A percentile compares a stretch with the other conserved stretches of the same genome.
These are phyloP conservation scores for Cymbopogon citratus DNA, from an alignment of 176 grass and related monocot genomes.

Conservation along the genomic window DNA sequence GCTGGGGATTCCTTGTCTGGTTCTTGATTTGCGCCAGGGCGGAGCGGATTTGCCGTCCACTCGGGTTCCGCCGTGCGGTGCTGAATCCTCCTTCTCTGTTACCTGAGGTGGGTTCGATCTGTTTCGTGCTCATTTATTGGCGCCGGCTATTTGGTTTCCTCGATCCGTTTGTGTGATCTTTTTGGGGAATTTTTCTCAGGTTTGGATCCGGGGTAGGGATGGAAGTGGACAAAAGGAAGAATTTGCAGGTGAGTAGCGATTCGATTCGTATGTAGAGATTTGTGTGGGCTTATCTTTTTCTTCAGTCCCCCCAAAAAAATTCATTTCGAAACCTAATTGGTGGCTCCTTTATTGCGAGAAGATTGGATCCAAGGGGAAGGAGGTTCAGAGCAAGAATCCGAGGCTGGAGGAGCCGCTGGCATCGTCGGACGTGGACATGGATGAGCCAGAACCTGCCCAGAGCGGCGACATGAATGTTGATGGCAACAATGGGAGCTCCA, in stretches of 20 bases:
- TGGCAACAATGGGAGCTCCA: conserved; percentile 48
- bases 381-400: conserved; percentile 39
- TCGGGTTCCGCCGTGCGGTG: neutral
- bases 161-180: conserved; percentile 20
- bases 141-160: neutral
- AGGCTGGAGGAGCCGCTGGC: conserved; percentile 29
- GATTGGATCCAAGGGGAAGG: conserved; percentile 41
- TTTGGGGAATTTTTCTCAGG: neutral
- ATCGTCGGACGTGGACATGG: conserved; percentile 56
- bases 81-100: neutral
- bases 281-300: neutral
- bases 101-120: conserved; percentile 35
- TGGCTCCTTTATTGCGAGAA: conserved; percentile 8
- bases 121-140: neutral
- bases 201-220: conserved; percentile 19
- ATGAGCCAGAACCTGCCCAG: conserved; percentile 30
- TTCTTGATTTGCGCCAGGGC: conserved; percentile 5
- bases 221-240: conserved; percentile 31
- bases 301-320: neutral
- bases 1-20: neutral
- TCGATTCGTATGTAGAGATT: neutral
- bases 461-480: conserved; percentile 34
- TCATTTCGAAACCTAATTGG: neutral
- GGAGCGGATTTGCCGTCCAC: neutral
- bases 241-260: conserved; percentile 26